phyloP scores from a whole-genome alignment of 2,329 filamentous ascomycete genomes.

The Colletotrichum scovillei region DNA sequence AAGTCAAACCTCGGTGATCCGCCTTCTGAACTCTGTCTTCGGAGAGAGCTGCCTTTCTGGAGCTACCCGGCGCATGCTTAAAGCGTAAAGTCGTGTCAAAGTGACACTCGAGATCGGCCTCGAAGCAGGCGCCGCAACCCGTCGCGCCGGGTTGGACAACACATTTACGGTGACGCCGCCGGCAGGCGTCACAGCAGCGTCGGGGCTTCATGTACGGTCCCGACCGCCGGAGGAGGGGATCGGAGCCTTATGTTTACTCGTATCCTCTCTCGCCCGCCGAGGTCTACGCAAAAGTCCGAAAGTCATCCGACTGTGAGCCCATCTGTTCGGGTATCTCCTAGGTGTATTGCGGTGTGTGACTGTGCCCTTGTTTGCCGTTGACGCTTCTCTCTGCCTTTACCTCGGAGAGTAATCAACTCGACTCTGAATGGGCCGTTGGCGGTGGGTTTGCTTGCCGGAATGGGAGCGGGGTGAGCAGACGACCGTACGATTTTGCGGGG shows the following conservation, averaged over 20 bases:
- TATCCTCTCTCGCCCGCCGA: neutral
- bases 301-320: slow-evolving; percentile 12
- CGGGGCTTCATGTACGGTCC: slow-evolving; percentile 27
- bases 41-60: slow-evolving; percentile 3
- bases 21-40: neutral
- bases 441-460: neutral
- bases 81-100: slow-evolving; percentile 29
- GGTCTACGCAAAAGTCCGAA: neutral
- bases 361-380: neutral
- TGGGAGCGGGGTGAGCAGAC: slow-evolving; percentile 11
- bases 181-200: slow-evolving; percentile 29
- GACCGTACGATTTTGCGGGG: slow-evolving; percentile 14
- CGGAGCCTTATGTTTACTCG: too few species aligned
- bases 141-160: slow-evolving; percentile 25
- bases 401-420: neutral
- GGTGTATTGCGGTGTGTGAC: too few species aligned
- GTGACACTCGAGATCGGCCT: slow-evolving; percentile 22
- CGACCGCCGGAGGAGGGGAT: neutral
- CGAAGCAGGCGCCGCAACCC: slow-evolving; percentile 25
- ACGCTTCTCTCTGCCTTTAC: neutral
- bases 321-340: too few species aligned
- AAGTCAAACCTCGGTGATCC: slow-evolving; percentile 20
- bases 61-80: slow-evolving; percentile 22
- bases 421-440: neutral
- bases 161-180: slow-evolving; percentile 30